These are phyloP conservation scores for Laetiporus sulphureus DNA, from an alignment of 1,284 basidiomycete genomes.

Conservation along the genomic window DNA sequence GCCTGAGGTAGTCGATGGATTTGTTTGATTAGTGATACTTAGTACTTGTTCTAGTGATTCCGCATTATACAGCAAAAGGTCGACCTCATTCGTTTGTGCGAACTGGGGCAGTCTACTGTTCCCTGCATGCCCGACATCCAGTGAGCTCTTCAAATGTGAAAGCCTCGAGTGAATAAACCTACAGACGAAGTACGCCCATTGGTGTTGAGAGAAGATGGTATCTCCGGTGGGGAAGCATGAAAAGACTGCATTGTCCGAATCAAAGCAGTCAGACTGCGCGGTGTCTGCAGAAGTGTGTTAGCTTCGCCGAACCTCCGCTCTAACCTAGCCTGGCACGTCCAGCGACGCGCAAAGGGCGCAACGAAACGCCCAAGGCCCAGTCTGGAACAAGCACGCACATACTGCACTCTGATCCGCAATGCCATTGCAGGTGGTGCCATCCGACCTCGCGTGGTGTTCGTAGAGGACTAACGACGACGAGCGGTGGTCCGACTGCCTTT, in stretches of 20 bases:
- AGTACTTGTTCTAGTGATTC: constrained; percentile 49
- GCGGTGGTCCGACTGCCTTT: constrained; percentile 11
- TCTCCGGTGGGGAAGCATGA: constrained; percentile 62
- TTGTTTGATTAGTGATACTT: constrained; percentile 32
- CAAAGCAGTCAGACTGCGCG: constrained; percentile 29
- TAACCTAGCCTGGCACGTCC: too few species aligned
- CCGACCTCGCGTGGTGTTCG: constrained; percentile 16
- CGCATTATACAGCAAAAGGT: constrained; percentile 66
- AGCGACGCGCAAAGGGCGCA: too few species aligned
- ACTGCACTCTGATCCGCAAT: constrained; percentile 36
- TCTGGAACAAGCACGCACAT: constrained; percentile 29
- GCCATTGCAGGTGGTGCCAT: constrained; percentile 8
- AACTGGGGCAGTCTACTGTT: constrained; percentile 42
- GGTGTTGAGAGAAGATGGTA: constrained; percentile 52
- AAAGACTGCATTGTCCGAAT: constrained; percentile 56
- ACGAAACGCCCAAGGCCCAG: too few species aligned
- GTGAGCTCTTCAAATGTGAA: constrained; percentile 4
- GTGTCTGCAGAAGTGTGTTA: too few species aligned
- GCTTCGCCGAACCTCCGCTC: too few species aligned
- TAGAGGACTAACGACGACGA: constrained; percentile 6
- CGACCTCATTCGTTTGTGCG: constrained; percentile 40
- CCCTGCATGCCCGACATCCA: constrained; percentile 30
- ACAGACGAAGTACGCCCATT: constrained; percentile 74
- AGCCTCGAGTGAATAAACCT: constrained; percentile 26
- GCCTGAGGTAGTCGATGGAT: constrained; percentile 52